Percentiles rank a stretch among this genome's conserved stretches.
Conservation (phyloP, 495 filamentous ascomycete species). For the Evernia prunastri region DNA sequence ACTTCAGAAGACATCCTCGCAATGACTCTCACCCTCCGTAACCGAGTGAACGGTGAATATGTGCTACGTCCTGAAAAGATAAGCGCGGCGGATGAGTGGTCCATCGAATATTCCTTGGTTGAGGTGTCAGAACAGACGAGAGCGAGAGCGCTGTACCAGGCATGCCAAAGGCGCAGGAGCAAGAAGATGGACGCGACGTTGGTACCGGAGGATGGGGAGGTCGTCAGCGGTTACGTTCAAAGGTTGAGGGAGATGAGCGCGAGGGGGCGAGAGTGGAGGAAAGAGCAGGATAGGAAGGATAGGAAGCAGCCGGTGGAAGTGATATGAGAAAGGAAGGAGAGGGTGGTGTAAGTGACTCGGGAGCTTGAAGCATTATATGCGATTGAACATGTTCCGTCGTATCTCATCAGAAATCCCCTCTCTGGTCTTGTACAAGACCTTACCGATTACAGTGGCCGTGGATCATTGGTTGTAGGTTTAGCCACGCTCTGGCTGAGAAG, state of each 20-base stretch:
- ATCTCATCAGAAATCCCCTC: neutral
- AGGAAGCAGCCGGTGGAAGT: slow-evolving; percentile 18
- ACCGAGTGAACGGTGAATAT: slow-evolving; percentile 60
- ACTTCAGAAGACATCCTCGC: slow-evolving; percentile 45
- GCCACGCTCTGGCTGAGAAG: neutral
- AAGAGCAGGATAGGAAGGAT: slow-evolving; percentile 45
- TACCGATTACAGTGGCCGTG: neutral
- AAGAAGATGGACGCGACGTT: slow-evolving; percentile 33
- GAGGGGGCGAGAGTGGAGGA: slow-evolving; percentile 44
- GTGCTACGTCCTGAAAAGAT: slow-evolving; percentile 56
- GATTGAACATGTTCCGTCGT: neutral
- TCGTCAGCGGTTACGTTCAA: slow-evolving; percentile 35
- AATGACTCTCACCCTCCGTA: slow-evolving; percentile 62
- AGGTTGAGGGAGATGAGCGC: slow-evolving; percentile 39
- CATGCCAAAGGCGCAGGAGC: slow-evolving; percentile 45
- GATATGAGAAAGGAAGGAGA: slow-evolving; percentile 1
- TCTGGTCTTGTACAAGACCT: neutral
- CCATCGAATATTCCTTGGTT: slow-evolving; percentile 64
- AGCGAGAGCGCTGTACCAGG: slow-evolving; percentile 45
- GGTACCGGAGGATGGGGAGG: slow-evolving; percentile 34
- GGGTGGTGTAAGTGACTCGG: neutral
- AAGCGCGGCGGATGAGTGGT: slow-evolving; percentile 53
- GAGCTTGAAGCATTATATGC: neutral
- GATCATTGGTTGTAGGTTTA: neutral
- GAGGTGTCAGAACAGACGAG: slow-evolving; percentile 41